These are phyloP conservation scores for Neoscytalidium dimidiatum DNA, from an alignment of 2,329 filamentous ascomycete species.

Conservation along the genomic window DNA sequence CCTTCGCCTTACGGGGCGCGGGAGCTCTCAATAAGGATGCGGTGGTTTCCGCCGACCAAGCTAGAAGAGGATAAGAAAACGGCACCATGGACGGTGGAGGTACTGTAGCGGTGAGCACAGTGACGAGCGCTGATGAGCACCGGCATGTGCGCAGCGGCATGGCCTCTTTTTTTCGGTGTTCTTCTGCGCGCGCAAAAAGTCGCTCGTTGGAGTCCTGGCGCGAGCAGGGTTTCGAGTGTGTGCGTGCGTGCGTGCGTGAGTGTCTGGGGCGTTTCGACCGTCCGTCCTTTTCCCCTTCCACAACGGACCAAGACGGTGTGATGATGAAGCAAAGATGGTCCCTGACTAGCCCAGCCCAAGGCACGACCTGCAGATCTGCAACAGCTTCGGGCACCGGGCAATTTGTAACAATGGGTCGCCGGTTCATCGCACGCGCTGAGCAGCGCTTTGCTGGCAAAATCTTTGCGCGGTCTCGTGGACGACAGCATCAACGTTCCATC, in stretches of 20 bases:
- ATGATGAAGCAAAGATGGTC: slow-evolving; percentile 1
- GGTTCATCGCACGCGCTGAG: not conserved
- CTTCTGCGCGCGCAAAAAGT: not conserved
- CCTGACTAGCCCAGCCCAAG: slow-evolving; percentile 6
- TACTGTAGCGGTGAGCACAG: slow-evolving; percentile 3
- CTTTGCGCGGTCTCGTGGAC: slow-evolving; percentile 12
- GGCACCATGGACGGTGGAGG: not conserved
- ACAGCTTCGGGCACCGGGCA: not conserved
- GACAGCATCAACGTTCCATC: not conserved
- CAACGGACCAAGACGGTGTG: slow-evolving; percentile 15
- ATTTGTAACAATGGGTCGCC: slow-evolving; percentile 1
- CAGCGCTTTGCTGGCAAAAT: not conserved
- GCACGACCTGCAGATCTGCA: slow-evolving; percentile 14
- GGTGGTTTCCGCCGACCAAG: slow-evolving; percentile 7
- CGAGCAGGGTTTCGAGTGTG: not conserved
- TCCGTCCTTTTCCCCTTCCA: not conserved
- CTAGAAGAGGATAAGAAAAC: not conserved
- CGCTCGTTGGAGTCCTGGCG: not conserved
- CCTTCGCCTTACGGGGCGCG: slow-evolving; percentile 4
- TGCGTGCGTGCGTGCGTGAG: not conserved
- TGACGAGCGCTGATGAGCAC: not conserved
- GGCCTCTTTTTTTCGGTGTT: not conserved
- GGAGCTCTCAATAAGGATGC: not conserved
- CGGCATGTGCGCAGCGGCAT: too few species aligned
- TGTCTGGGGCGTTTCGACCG: too few species aligned